Evolutionary conservation across 352 stramenopile genomes (phyloP), one percentile per base, ranked within the genome.

Genomic region (Phytopythium oedochilum): DNA sequence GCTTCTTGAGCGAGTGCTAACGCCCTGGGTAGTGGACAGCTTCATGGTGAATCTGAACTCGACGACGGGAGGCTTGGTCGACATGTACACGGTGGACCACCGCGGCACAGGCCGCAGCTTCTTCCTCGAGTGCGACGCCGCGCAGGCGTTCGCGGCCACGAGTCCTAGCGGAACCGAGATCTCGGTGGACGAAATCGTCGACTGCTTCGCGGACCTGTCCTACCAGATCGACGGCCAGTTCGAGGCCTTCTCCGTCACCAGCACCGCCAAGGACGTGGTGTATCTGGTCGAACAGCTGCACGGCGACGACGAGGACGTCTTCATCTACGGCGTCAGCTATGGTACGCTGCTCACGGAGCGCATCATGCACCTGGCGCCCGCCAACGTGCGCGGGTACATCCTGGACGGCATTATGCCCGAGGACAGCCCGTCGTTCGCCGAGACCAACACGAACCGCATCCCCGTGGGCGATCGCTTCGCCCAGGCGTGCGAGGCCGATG

Each of bases 1-100:
- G n/a, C n/a, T n/a, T n/a, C n/a, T n/a, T n/a, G n/a, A n/a, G n/a
- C n/a, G n/a, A n/a, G 12, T n/a, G 10, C 23, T 31, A 31, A 47
- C 40, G 20, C 22, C 0, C 6, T 11, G 0, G 9, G 6, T 28
- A 52, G 45, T 52, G 45, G 45, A 52, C 45, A 29, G 45, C 28
- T 52, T 29, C 45, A 28, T 52, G 9, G 28, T 26, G 28, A 23
- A 28, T 28, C 15, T 52, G 11, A 39, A 52, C 45, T 2, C 9
- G 26, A 52, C 45, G 18, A 28, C 28, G 45, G 20, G n/a, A 18
- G 45, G 45, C 10, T 15, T n/a, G 28, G 1, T 52, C 23, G 25
- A 64, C 25, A 14, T 83, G 5, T 83, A 80, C 68, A 83, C 75
- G 17, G 63, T 86, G 55, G 75, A 83, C 55, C 75, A 86, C 43